Conservation (phyloP, 2,329 filamentous ascomycete species). For the Diaporthe vexans region DNA sequence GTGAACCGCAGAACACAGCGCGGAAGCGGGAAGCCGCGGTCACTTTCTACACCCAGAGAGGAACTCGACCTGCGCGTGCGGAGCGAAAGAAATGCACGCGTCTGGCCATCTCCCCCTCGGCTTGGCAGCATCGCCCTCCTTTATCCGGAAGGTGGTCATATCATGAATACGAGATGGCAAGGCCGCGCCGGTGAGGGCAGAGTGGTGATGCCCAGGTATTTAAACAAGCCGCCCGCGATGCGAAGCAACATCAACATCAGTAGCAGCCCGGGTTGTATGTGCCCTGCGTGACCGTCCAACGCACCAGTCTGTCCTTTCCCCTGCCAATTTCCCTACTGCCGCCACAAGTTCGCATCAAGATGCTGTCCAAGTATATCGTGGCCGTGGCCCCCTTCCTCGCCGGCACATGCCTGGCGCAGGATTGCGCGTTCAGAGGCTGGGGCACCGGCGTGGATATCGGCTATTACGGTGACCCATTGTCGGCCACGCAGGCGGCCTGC, state of each 20-base stretch:
- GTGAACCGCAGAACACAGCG: neutral
- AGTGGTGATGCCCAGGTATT: neutral
- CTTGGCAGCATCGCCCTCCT: conserved; percentile 22
- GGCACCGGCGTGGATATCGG: conserved; percentile 37
- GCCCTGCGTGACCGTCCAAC: conserved; percentile 14
- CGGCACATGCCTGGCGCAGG: conserved; percentile 36
- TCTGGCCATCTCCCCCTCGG: conserved; percentile 25
- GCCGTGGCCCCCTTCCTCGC: conserved; percentile 23
- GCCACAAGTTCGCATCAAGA: neutral
- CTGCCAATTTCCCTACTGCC: neutral
- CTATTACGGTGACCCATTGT: conserved; percentile 34
- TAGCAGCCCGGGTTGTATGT: neutral
- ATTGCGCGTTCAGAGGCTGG: conserved; percentile 34
- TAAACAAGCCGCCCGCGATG: conserved; percentile 1
- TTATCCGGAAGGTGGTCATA: conserved; percentile 33
- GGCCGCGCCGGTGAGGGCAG: neutral
- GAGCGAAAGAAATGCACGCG: neutral
- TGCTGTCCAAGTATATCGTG: conserved; percentile 33
- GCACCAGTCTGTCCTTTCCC: neutral
- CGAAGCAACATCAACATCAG: neutral
- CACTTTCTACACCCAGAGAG: neutral
- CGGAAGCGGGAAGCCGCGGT: neutral
- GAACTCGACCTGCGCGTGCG: conserved; percentile 8
- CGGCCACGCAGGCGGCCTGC: conserved; percentile 31
- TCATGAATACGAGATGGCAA: conserved; percentile 32